Evolutionary conservation across 108 stramenopile genomes (phyloP), one percentile per base, ranked within the genome.

Genomic region (Fragilaria crotonensis): DNA sequence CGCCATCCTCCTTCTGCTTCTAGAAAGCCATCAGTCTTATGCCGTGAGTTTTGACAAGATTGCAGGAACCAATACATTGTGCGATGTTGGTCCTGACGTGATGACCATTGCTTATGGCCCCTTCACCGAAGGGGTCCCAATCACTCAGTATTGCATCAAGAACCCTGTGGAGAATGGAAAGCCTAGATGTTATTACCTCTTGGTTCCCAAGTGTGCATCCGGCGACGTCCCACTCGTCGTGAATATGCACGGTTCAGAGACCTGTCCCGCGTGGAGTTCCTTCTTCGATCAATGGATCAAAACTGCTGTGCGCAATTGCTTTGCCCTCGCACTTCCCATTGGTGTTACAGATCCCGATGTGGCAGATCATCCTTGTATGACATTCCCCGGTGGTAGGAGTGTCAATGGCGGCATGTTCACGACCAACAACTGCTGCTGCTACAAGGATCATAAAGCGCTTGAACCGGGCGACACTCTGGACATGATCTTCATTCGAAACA

Each of bases 251-350:
- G 70, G 70, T 4, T 2, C 33, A 0, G 32, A 19, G 9, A 52
- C 45, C 27, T 71, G 70, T 53, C 63, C 70, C 5, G 14, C 52
- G 0, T 45, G 9, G 20, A 30, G 31, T 22, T 22, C 50, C n/a
- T 17, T 3, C 0, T 71, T 64, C 58, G 57, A 61, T 25, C 62
- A 63, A 22, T 71, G 70, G 70, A 25, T 19, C 25, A 3, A 71
- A 44, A 44, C 45, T 32, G 63, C 70, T 3, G 25, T 30, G n/a
- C 53, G 55, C 19, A 27, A 71, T 18, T 71, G 70, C 27, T 60
- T 71, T 29, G 70, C 64, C 4, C 27, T 71, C 3, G 63, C 64
- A 20, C 52, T 30, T 32, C 70, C 70, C 3, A 50, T 21, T 4
- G 68, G 61, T 22, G 60, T 20, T 2, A 45, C 44, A 17, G 57